These are phyloP conservation scores for Cercospora zeina DNA, from an alignment of 2,329 filamentous ascomycete genomes.

Conservation along the genomic window DNA sequence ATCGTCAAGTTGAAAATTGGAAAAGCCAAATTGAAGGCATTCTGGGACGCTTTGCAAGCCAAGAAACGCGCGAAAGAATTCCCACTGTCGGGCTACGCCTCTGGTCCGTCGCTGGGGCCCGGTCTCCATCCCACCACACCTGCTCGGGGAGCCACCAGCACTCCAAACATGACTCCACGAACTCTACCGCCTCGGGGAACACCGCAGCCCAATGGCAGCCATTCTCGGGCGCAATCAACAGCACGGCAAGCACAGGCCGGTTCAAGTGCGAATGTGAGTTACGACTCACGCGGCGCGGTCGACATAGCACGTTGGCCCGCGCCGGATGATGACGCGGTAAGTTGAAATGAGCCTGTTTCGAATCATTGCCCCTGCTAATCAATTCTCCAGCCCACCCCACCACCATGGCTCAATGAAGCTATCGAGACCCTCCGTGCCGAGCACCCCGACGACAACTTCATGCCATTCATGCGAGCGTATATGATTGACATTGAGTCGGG, in stretches of 20 bases:
- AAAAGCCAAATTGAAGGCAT: conserved; percentile 69
- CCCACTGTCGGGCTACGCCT: conserved; percentile 41
- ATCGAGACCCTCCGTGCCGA: conserved; percentile 68
- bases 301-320: conserved; percentile 64
- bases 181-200: conserved; percentile 32
- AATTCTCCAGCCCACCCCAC: conserved; percentile 68
- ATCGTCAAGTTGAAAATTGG: conserved; percentile 74
- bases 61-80: conserved; percentile 40
- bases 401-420: conserved; percentile 77
- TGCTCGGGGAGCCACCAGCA: conserved; percentile 27
- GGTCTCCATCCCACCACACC: conserved; percentile 28
- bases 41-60: conserved; percentile 49
- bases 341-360: conserved; percentile 36
- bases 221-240: conserved; percentile 29
- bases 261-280: conserved; percentile 26
- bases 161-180: conserved; percentile 35
- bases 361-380: conserved; percentile 15
- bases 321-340: conserved; percentile 64
- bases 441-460: conserved; percentile 81
- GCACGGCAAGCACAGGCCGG: conserved; percentile 16
- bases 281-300: conserved; percentile 57
- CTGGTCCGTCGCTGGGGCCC: conserved; percentile 31
- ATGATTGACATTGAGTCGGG: conserved; percentile 71
- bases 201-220: conserved; percentile 36
- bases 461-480: conserved; percentile 87